Conservation (phyloP, 1,284 basidiomycete species). For the Ceratobasidium sp. region DNA sequence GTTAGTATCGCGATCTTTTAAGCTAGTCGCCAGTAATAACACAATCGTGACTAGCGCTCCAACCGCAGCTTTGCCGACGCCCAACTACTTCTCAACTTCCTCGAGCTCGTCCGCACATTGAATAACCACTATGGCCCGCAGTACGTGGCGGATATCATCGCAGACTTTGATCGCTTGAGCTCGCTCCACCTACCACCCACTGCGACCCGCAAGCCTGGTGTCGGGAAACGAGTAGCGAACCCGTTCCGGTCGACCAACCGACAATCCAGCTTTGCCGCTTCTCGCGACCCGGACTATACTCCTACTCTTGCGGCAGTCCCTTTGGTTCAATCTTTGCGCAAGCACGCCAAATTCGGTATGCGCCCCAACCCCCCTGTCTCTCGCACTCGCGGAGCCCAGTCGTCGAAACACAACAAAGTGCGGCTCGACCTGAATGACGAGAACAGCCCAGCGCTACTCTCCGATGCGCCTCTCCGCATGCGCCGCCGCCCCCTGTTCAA, state of each 20-base stretch:
- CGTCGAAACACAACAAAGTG: background rate
- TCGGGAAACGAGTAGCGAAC: background rate
- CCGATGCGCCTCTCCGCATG: slow-evolving; percentile 31
- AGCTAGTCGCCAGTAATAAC: background rate
- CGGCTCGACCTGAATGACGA: background rate
- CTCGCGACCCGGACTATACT: background rate
- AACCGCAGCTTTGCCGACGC: background rate
- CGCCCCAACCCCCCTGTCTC: slow-evolving; percentile 19
- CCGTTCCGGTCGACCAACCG: background rate
- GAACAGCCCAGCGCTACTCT: slow-evolving; percentile 6
- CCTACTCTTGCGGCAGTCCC: background rate
- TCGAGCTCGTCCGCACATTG: slow-evolving; percentile 4
- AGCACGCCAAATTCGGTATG: background rate
- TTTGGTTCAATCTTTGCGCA: background rate
- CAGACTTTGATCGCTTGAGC: slow-evolving; percentile 2
- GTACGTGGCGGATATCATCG: background rate
- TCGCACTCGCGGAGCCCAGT: background rate
- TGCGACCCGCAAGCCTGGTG: background rate
- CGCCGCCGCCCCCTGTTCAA: slow-evolving; percentile 8
- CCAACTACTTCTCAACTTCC: slow-evolving; percentile 11
- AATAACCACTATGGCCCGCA: background rate
- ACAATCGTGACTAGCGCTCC: background rate
- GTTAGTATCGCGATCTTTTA: background rate
- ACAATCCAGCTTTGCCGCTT: background rate
- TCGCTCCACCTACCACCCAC: background rate